Evolutionary conservation across 2,329 filamentous ascomycete species (phyloP), one percentile per base, ranked within the genome.

Genomic region (Ceratocystis papillata): DNA sequence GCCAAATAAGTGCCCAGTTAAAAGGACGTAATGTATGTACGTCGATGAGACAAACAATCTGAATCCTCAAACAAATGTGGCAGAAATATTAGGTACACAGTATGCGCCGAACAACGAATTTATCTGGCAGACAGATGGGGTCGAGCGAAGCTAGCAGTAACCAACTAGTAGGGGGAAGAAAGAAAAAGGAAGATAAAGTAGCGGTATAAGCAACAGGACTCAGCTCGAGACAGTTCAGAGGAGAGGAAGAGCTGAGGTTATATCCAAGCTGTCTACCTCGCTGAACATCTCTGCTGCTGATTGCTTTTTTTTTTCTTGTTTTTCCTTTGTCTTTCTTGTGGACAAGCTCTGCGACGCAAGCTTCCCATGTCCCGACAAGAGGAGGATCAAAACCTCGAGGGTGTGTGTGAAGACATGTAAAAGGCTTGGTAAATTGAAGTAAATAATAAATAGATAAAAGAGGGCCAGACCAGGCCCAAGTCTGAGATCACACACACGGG

Each of bases 1-100:
- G 41, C 22, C 60, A 44, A 62, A 33, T 62, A 30, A 46, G 45
- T 62, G 22, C 30, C 12, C 6, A 37, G 55, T 57, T 37, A 37
- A 17, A 28, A 6, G 30, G 22, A 30, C 53, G 22, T 30, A n/a
- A 59, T 59, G 55, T 59, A 20, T 59, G 55, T 59, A 59, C 55
- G 55, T 30, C 28, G 55, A 59, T 59, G 55, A 59, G 55, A 59
- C 55, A 59, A 59, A 30, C 55, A 59, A 59, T n/a, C 55, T 59
- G 12, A 25, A 50, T 44, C 61, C 61, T 63, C 61, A 63, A 63
- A 63, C 33, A 50, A 30, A 37, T 30, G 30, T 33, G 17, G 41
- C 17, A 41, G 37, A 61, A 48, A 20, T 45, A n/a, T 25, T 53
- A 25, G 20, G 48, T 53, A 28, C 48, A 15, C 48, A 53, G 15